These are phyloP conservation scores for Pestalotiopsis sp. DNA, from an alignment of 2,329 filamentous ascomycete species.

Conservation along the genomic window DNA sequence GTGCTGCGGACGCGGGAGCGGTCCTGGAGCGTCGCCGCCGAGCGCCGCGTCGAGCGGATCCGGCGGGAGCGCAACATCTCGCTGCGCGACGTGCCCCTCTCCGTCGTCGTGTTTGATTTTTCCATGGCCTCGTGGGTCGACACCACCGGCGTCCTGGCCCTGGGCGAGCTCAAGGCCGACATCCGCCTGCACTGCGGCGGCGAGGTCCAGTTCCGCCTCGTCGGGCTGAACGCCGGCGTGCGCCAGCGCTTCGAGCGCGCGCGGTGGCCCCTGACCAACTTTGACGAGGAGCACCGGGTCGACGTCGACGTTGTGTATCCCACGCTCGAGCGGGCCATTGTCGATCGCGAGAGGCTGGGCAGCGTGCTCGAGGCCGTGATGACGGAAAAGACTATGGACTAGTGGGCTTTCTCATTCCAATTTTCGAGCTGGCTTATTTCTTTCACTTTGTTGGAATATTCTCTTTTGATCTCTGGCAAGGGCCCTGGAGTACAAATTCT, in stretches of 20 bases:
- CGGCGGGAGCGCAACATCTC: slow-evolving; percentile 23
- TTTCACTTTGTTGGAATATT: not conserved
- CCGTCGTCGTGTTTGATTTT: slow-evolving; percentile 32
- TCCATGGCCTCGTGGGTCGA: slow-evolving; percentile 31
- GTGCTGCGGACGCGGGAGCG: slow-evolving; percentile 23
- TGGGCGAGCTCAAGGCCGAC: slow-evolving; percentile 34
- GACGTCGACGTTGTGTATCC: slow-evolving; percentile 31
- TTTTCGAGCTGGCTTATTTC: not conserved
- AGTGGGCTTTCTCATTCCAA: not conserved
- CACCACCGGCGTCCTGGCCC: slow-evolving; percentile 30
- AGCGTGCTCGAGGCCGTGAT: slow-evolving; percentile 29
- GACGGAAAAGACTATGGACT: slow-evolving; percentile 25
- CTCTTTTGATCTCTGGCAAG: not conserved
- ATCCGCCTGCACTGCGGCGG: slow-evolving; percentile 28
- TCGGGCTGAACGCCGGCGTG: slow-evolving; percentile 25
- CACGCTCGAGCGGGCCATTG: slow-evolving; percentile 29
- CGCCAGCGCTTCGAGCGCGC: slow-evolving; percentile 28
- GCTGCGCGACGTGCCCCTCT: slow-evolving; percentile 27
- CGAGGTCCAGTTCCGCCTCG: slow-evolving; percentile 29
- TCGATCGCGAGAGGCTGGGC: slow-evolving; percentile 25
- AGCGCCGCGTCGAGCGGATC: slow-evolving; percentile 28
- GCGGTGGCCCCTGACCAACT: slow-evolving; percentile 27
- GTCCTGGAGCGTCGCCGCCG: slow-evolving; percentile 32
- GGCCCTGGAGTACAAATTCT: not conserved
- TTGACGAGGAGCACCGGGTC: slow-evolving; percentile 21